Base-by-base conservation (phyloP, 805 yeast species). In the Kazachstania bromeliacearum region DNA sequence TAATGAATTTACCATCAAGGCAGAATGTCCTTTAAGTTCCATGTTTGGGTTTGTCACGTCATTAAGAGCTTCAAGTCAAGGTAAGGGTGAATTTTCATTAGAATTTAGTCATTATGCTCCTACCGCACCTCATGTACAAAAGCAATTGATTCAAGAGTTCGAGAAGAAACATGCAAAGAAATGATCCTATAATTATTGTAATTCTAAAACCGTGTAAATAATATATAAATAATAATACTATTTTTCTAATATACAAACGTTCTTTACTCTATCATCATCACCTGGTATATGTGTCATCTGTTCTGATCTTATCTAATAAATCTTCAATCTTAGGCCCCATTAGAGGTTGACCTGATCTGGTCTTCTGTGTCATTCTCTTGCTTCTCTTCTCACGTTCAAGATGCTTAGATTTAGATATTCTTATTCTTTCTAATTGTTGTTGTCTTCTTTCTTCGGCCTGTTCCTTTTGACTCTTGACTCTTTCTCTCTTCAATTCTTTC, bases 1-100 rank as follows among this genome's bases (percentile, higher is more conserved):
- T 39, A 98, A 92, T 50, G 99, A 92, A 60, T 89, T 92, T 64
- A 83, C 94, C 8, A 77, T 92, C 43, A 74, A 76, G 38, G 94
- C 96, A 22, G 97, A 92, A 61, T 89, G 97, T 67, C 82, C 97
- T n/a, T 75, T 92, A 64, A 88, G 88, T 68, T 75, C 84, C 43
- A 77, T 92, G 85, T 92, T 92, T 61, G 98, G 98, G 26, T 85
- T 92, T 57, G 95, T 97, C 6, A 84, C 97, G 7, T 76, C 85
- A 18, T 71, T 92, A 57, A 81, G 99, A 70, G 97, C 98, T 15
- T 77, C 84, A 41, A 89, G 98, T 12, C 98, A 92, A 65, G 99
- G 99, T 65, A 92, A 92, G 61, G 98, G 99, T 54, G 97, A 94
- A 66, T 92, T 92, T 62, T 75, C 95, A 2, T 72, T 92, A 62